Percentiles rank a stretch among this genome's conserved stretches.
phyloP scores from a whole-genome alignment of 352 stramenopile genomes.

The Globisporangium radiosum region DNA sequence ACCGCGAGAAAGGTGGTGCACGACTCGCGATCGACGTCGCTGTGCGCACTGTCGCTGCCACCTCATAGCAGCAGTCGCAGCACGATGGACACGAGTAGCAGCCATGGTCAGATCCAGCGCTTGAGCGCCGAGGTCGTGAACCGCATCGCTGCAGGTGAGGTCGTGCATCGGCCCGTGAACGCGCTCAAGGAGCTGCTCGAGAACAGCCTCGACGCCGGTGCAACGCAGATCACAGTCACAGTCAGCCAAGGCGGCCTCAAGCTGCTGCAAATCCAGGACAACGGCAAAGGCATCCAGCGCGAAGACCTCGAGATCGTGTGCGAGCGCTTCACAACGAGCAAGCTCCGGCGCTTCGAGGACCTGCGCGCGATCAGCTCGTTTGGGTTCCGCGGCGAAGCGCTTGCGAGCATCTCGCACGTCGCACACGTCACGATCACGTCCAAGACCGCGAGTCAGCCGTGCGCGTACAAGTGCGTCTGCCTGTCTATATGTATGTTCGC shows the following conservation, averaged over 20 bases:
- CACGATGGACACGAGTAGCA: constrained; percentile 2
- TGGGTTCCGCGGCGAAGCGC: constrained; percentile 97
- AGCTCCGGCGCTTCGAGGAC: constrained; percentile 94
- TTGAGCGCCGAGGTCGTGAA: constrained; percentile 91
- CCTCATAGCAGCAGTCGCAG: not conserved
- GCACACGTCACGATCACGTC: constrained; percentile 89
- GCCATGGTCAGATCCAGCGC: constrained; percentile 44
- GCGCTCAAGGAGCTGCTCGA: constrained; percentile 98
- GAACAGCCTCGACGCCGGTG: constrained; percentile 96
- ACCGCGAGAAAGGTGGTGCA: not conserved
- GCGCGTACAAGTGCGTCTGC: constrained; percentile 66
- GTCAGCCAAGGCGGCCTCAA: constrained; percentile 87
- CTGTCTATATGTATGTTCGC: not conserved
- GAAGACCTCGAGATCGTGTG: constrained; percentile 94
- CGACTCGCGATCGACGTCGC: not conserved
- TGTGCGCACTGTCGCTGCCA: not conserved
- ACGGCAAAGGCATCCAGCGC: constrained; percentile 89
- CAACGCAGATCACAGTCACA: constrained; percentile 77
- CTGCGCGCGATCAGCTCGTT: constrained; percentile 93
- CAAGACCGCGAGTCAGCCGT: constrained; percentile 68
- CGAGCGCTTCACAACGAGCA: constrained; percentile 97
- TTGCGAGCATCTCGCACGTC: constrained; percentile 96
- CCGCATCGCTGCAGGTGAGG: constrained; percentile 92
- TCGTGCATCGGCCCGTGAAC: constrained; percentile 92
- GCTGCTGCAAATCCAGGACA: constrained; percentile 94